Percentiles rank a stretch among this genome's conserved stretches.
Evolutionary conservation across 2,329 filamentous ascomycete species (phyloP).

Genomic region (Phaeosphaeriaceae sp.): DNA sequence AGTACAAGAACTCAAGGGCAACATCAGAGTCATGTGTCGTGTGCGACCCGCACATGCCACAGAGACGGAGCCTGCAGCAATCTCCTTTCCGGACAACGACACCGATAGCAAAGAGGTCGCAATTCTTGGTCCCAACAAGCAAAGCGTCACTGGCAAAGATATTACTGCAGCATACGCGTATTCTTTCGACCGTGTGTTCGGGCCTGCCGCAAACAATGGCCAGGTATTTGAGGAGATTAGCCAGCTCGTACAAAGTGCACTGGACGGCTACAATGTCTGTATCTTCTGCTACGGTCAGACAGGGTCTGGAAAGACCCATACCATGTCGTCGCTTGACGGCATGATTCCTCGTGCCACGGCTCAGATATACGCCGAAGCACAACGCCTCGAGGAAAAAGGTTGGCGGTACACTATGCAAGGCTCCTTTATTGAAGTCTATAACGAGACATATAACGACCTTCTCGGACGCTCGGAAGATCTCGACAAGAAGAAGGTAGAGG

Average conservation of each 20-base stretch:
- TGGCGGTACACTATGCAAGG: constrained; percentile 96
- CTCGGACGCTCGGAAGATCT: constrained; percentile 74
- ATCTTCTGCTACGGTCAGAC: constrained; percentile 99
- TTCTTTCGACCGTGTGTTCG: constrained; percentile 91
- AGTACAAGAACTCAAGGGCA: constrained; percentile 96
- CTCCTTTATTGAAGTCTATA: constrained; percentile 97
- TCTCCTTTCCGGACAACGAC: constrained; percentile 78
- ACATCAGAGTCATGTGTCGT: constrained; percentile 97
- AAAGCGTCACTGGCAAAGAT: constrained; percentile 77
- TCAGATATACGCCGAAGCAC: constrained; percentile 91
- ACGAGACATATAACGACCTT: constrained; percentile 93
- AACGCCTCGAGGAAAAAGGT: constrained; percentile 82
- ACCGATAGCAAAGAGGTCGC: constrained; percentile 88
- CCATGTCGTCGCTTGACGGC: constrained; percentile 93
- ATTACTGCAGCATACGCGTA: constrained; percentile 83
- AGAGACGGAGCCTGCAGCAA: constrained; percentile 70
- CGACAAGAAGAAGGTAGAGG: constrained; percentile 84
- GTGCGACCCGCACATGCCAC: constrained; percentile 75
- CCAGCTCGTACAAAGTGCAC: constrained; percentile 91
- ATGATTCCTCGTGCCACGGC: constrained; percentile 94
- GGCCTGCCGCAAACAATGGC: constrained; percentile 75
- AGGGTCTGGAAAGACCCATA: constrained; percentile 94
- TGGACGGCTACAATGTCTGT: constrained; percentile 98
- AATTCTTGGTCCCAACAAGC: constrained; percentile 82
- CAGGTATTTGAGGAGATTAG: constrained; percentile 96